Conservation (phyloP, 768 basidiomycete species). For the Leccinum subgranulosum region DNA sequence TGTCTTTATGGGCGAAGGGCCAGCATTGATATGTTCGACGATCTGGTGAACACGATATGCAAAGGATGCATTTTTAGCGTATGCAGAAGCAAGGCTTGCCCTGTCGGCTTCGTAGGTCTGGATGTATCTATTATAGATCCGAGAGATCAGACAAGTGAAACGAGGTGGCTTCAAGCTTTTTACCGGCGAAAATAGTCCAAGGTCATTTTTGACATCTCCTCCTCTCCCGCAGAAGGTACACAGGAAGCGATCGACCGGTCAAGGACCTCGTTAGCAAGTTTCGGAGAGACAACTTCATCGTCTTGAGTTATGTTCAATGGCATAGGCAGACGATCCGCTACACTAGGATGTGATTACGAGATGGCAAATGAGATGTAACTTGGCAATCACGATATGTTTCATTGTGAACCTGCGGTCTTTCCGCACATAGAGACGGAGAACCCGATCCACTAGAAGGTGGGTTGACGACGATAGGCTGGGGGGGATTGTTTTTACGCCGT, state of each 20-base stretch:
- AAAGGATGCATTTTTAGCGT: slow-evolving; percentile 29
- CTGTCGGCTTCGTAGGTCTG: slow-evolving; percentile 33
- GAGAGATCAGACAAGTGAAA: slow-evolving; percentile 1
- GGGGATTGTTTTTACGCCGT: slow-evolving; percentile 7
- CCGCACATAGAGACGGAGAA: not conserved
- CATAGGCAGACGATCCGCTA: not conserved
- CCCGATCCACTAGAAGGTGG: not conserved
- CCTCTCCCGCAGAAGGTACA: slow-evolving; percentile 15
- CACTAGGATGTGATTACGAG: not conserved
- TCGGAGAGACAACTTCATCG: not conserved
- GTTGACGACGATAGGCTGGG: not conserved
- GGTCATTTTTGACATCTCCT: slow-evolving; percentile 28
- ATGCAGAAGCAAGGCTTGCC: slow-evolving; percentile 32
- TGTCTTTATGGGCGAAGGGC: not conserved
- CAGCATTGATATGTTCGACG: not conserved
- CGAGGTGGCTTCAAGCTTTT: slow-evolving; percentile 3
- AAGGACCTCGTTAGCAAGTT: not conserved
- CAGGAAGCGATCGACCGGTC: not conserved
- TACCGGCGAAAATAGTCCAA: slow-evolving; percentile 29
- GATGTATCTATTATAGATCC: slow-evolving; percentile 22
- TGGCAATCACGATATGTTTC: slow-evolving; percentile 1
- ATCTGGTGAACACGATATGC: slow-evolving; percentile 24
- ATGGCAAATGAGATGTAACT: not conserved
- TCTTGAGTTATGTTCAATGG: not conserved
- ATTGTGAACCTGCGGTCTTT: not conserved